Base-by-base conservation (phyloP, 768 basidiomycete species). In the Gymnopilus dilepis region DNA sequence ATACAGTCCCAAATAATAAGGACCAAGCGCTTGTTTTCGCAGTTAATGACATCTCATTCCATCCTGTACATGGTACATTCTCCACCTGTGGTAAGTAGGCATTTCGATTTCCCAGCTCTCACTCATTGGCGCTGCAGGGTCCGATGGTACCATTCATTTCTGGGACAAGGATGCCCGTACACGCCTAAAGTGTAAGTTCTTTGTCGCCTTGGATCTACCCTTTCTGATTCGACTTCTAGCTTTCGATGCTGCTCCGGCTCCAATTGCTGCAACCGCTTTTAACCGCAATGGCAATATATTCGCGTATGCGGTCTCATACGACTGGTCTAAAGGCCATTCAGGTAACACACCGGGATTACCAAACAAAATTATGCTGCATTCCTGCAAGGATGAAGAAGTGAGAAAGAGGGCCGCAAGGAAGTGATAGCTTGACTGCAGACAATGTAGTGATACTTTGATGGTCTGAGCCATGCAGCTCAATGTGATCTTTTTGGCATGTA, bases 121-220 rank as follows among this genome's bases (percentile, higher is more conserved):
- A 62, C 22, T 62, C 3, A 56, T 15, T 51, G 22, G 48, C 7
- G 1, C 31, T 28, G 55, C 55, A 91, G 90, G 91, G 9, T 83
- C 90, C 42, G 94, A 95, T 65, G 94, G 94, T 19, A 90, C 90
- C 2, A 88, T 95, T 72, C 91, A 94, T 82, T 93, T 91, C 74
- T 97, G 95, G 95, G 95, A 97, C 76, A 95, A 95, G 76, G 91
- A 96, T 67, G 88, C 91, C 7, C 89, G 95, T 60, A 94, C 91
- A 6, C 89, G 96, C 40, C 84, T 98, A 78, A 97, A 96, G 79
- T 88, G 94, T 95, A 66, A 50, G 83, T 75, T 21, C 26, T 30
- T 30, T 52, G 19, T 15, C 43, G 24, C 43, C 17, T 60, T 60
- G 19, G 26, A 22, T 58, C 34, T 26, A 13, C 3, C 3, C 40